Base-by-base conservation (phyloP, 2,329 filamentous ascomycete genomes). In the Diplodia intermedia region DNA sequence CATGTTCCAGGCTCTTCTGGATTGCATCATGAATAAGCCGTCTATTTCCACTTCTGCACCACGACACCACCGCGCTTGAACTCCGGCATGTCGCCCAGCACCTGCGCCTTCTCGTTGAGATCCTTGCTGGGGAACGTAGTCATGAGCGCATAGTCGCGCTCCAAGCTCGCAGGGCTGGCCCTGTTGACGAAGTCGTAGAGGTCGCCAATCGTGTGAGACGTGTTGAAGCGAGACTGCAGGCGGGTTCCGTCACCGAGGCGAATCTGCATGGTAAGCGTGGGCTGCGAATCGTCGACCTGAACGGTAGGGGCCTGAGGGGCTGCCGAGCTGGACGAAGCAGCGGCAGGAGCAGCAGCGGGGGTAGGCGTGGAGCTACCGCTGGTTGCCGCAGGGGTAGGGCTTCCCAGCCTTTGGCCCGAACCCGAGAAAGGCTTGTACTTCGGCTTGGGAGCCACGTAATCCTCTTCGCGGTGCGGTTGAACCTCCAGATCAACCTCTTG, bases 111-210 rank as follows among this genome's bases (percentile, higher is more conserved):
- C 74, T 95, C 91, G 1, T 85, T 89, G 71, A 94, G 86, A 66
- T 94, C 90, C 80, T 92, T 93, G 75, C 88, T 92, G 4, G 92
- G 92, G 78, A 95, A 95, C 0, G 91, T 94, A 0, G 92, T 95
- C 71, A 90, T 91, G 53, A 96, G 82, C 2, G 92, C 90, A 84
- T 90, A 95, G 4, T 84, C 73, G n/a, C 91, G 85, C 49, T 79
- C 75, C 36, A 82, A 81, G 61, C 86, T 85, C 7, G 84, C 84
- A 0, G 88, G 77, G 31, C 86, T 89, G 0, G 91, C 86, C n/a
- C 85, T 83, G 69, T 86, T 82, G 69, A 94, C 87, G 73, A 94
- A 94, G 9, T 84, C 82, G 78, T 95, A 94, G 9, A 96, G 85
- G 71, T 94, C 90, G 18, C 88, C 90, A 56, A 96, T 81, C 0